These are phyloP conservation scores for Emericellopsis terricola DNA, from an alignment of 495 filamentous ascomycete genomes.

Conservation along the genomic window DNA sequence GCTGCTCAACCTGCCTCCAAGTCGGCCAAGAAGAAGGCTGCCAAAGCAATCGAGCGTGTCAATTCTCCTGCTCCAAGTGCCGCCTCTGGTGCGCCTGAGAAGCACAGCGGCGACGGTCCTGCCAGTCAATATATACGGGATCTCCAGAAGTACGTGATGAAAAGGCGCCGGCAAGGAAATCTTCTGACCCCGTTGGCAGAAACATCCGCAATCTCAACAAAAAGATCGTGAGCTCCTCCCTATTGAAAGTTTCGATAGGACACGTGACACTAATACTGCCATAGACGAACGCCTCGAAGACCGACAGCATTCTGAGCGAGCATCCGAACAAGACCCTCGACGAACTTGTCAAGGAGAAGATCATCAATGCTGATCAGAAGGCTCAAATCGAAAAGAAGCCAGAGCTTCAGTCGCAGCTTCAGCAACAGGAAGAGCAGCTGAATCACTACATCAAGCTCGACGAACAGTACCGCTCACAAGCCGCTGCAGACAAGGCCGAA, in stretches of 20 bases:
- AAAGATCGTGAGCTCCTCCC: slow-evolving; percentile 51
- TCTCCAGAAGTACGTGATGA: slow-evolving; percentile 48
- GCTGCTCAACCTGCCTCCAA: slow-evolving; percentile 35
- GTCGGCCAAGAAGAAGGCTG: slow-evolving; percentile 51
- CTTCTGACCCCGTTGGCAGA: slow-evolving; percentile 30
- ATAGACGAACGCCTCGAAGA: slow-evolving; percentile 60
- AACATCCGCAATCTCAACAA: slow-evolving; percentile 72
- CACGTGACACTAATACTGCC: slow-evolving; percentile 3
- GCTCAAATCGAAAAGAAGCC: slow-evolving; percentile 81
- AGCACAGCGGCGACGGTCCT: slow-evolving; percentile 28
- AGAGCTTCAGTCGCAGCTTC: slow-evolving; percentile 51
- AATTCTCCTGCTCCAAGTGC: slow-evolving; percentile 25
- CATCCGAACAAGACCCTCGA: slow-evolving; percentile 63
- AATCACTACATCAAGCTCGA: slow-evolving; percentile 69
- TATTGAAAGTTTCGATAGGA: too few species aligned
- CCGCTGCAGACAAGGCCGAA: slow-evolving; percentile 50
- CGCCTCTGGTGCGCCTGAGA: slow-evolving; percentile 20
- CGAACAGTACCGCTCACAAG: slow-evolving; percentile 50
- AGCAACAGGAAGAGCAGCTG: slow-evolving; percentile 71
- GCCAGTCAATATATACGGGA: slow-evolving; percentile 71
- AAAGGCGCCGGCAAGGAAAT: too few species aligned
- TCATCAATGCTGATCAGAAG: slow-evolving; percentile 89
- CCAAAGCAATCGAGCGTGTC: slow-evolving; percentile 34
- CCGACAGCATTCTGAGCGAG: slow-evolving; percentile 60
- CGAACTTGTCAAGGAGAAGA: slow-evolving; percentile 59